Conservation (phyloP, 169 alveolate species). For the Plasmodium falciparum region DNA sequence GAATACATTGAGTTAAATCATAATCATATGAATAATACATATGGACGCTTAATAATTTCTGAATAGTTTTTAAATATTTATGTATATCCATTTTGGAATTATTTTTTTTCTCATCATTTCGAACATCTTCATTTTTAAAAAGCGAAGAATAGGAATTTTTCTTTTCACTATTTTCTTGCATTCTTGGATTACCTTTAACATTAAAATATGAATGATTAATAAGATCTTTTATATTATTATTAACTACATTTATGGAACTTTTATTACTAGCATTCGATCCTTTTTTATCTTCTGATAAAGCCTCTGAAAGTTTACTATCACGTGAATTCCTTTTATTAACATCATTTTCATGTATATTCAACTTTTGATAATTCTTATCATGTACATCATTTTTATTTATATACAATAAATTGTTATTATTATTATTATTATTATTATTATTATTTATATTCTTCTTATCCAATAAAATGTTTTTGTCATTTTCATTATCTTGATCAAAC, state of each 20-base stretch:
- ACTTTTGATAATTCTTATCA: neutral
- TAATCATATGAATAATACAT: slow-evolving; percentile 73
- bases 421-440: neutral
- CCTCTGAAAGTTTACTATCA: slow-evolving; percentile 3
- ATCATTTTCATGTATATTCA: neutral
- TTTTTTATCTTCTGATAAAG: neutral
- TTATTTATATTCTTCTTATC: neutral
- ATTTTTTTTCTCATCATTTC: slow-evolving; percentile 41
- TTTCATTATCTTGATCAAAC: neutral
- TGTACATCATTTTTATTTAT: neutral
- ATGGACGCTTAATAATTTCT: slow-evolving; percentile 28
- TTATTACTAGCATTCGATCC: neutral
- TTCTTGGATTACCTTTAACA: slow-evolving; percentile 2
- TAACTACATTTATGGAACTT: neutral
- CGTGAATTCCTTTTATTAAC: neutral
- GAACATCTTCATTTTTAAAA: slow-evolving; percentile 26
- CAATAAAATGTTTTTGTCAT: neutral
- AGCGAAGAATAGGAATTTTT: slow-evolving; percentile 19
- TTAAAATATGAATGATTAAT: slow-evolving; percentile 47
- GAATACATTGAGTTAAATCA: slow-evolving; percentile 75
- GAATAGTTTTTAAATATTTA: slow-evolving; percentile 57
- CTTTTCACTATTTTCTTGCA: slow-evolving; percentile 13
- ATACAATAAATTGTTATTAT: neutral
- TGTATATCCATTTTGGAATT: slow-evolving; percentile 63
- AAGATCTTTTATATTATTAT: slow-evolving; percentile 29